Conservation (phyloP, 768 basidiomycete genomes). For the Trametes meyenii region DNA sequence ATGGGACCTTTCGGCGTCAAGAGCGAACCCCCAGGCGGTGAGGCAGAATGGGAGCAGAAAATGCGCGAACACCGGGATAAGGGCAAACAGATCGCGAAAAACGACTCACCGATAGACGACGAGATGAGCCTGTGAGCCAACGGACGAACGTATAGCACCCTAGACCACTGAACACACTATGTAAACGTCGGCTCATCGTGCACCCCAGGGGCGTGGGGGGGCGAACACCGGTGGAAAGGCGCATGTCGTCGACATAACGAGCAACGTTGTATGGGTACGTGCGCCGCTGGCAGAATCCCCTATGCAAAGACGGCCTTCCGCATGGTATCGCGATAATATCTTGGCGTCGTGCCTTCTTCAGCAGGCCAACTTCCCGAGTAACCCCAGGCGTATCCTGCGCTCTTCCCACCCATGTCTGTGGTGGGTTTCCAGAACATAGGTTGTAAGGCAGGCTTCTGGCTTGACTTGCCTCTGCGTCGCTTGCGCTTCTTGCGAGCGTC, state of each 20-base stretch:
- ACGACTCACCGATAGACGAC: conserved; percentile 9
- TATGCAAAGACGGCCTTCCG: conserved; percentile 21
- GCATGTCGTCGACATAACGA: not conserved
- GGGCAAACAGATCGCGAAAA: conserved; percentile 24
- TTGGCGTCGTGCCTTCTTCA: conserved; percentile 17
- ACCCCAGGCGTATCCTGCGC: conserved; percentile 36
- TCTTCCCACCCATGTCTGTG: conserved; percentile 32
- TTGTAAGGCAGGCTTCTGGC: conserved; percentile 15
- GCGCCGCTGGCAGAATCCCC: not conserved
- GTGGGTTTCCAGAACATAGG: conserved; percentile 35
- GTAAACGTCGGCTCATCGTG: too few relatives aligned
- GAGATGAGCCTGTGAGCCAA: conserved; percentile 17
- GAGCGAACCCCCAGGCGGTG: conserved; percentile 26
- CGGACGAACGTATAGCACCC: too few relatives aligned
- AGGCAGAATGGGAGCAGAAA: conserved; percentile 32
- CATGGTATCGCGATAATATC: conserved; percentile 31
- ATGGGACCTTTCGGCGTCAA: conserved; percentile 26
- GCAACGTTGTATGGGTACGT: not conserved
- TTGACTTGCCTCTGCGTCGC: conserved; percentile 12
- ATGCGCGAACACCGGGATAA: conserved; percentile 35
- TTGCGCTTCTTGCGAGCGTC: conserved; percentile 6
- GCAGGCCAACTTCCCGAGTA: conserved; percentile 34
- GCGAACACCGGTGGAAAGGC: too few relatives aligned
- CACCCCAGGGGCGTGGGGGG: too few relatives aligned
- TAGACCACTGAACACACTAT: too few relatives aligned